phyloP scores from a whole-genome alignment of 768 basidiomycete genomes.

The Rhizopogon rudus region DNA sequence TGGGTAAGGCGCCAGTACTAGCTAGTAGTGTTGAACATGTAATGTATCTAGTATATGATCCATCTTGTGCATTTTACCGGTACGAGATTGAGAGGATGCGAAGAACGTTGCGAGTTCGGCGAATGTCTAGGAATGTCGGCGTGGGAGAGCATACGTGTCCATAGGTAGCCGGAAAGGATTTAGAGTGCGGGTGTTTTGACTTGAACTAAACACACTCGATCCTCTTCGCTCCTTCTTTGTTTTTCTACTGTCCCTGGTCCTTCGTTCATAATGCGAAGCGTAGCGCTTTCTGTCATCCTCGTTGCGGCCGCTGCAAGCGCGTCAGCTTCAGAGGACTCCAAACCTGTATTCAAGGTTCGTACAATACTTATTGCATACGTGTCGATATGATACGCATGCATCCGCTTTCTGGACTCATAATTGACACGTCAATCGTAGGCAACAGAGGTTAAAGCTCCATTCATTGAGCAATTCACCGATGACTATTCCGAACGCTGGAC shows the following conservation, averaged over 20 bases:
- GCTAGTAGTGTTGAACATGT: background rate
- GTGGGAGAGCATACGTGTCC: constrained; percentile 1
- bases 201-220: constrained; percentile 23
- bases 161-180: constrained; percentile 27
- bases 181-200: constrained; percentile 16
- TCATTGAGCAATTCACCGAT: constrained; percentile 94
- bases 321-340: constrained; percentile 54
- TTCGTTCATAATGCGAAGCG: constrained; percentile 85
- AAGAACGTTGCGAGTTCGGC: constrained; percentile 26
- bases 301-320: constrained; percentile 56
- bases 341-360: constrained; percentile 67
- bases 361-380: background rate
- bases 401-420: background rate
- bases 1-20: constrained; percentile 38
- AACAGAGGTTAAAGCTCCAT: constrained; percentile 77
- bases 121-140: background rate
- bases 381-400: constrained; percentile 8
- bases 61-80: background rate
- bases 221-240: constrained; percentile 32
- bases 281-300: constrained; percentile 72
- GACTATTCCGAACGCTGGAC: constrained; percentile 94
- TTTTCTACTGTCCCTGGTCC: constrained; percentile 43
- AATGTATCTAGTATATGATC: constrained; percentile 8
- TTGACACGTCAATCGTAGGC: constrained; percentile 38
- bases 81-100: constrained; percentile 36